Evolutionary conservation across 805 yeast genomes (phyloP), one percentile per base, ranked within the genome.

Genomic region (Kazachstania viticola): DNA sequence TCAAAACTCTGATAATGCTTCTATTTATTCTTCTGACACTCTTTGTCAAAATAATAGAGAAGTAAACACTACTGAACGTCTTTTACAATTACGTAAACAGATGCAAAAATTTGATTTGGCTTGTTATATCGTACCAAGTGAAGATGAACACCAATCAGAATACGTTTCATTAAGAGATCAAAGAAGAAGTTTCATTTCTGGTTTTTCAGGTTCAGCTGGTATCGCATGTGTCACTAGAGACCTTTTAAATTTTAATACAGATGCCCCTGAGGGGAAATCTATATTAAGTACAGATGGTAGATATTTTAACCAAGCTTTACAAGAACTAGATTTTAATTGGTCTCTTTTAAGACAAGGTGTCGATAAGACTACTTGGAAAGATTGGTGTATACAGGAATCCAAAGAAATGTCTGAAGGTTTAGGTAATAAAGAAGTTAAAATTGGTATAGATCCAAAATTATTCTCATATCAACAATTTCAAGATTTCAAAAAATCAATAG

Each of bases 171-270:
- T 68, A 1, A 72, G 78, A 11, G 97, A 88, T 54, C 82, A 79
- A 51, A 71, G 95, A 44, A 66, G 96, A 35, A 79, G 73, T 33
- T 88, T 68, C 46, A 79, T 88, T 17, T 70, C 87, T 5, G 96
- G 85, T 0, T 88, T 88, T 59, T 79, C 88, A 9, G 98, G 97
- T 1, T 76, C 88, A 30, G 94, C 96, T 2, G 98, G 97, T 16
- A 62, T 83, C 15, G 96, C 95, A 1, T 69, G 91, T n/a, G 67
- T 88, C 14, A 76, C 94, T 4, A 51, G 62, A 27, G 64, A 65
- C 33, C 39, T 61, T 5, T 45, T 64, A 25, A 56, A 58, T 19
- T 57, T 63, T 45, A 65, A 58, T 31, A 32, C 36, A 3, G 67
- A 61, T 1, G 45, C 46, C 2, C 62, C 71, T 15, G 60, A 58